Evolutionary conservation across 148 eudicot species (phyloP).

Genomic region (Pouteria glomerata): DNA sequence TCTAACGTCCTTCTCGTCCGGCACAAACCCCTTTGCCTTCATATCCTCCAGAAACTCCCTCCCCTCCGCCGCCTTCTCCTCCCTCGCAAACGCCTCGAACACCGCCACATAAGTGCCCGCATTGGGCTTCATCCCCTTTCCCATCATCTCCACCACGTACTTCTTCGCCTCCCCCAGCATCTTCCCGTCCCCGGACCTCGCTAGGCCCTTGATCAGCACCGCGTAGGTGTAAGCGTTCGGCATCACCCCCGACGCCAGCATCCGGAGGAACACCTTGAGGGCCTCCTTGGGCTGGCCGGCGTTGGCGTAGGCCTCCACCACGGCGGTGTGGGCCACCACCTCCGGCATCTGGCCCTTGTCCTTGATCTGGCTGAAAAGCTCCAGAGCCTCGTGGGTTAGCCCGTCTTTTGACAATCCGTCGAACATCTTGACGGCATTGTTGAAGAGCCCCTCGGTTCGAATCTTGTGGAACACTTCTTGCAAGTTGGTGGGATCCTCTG

Average conservation of each 20-base stretch:
- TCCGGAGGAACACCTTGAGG: conserved; percentile 38
- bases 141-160: conserved; percentile 62
- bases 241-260: conserved; percentile 44
- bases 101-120: conserved; percentile 40
- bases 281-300: conserved; percentile 61
- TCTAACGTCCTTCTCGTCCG: conserved; percentile 45
- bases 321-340: conserved; percentile 79
- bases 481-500: conserved; percentile 57
- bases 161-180: conserved; percentile 50
- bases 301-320: conserved; percentile 60
- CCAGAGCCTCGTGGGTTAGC: conserved; percentile 53
- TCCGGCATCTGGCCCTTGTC: conserved; percentile 79
- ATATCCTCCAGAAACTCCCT: conserved; percentile 44
- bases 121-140: conserved; percentile 53
- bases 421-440: conserved; percentile 85
- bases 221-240: conserved; percentile 66
- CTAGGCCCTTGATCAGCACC: conserved; percentile 53
- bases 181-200: conserved; percentile 25
- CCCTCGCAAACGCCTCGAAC: conserved; percentile 49
- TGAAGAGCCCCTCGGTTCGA: conserved; percentile 46
- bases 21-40: conserved; percentile 45
- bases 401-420: conserved; percentile 86
- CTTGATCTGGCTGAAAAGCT: conserved; percentile 23
- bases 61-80: conserved; percentile 50
- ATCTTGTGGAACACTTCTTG: conserved; percentile 66